Evolutionary conservation across 352 stramenopile genomes (phyloP).

Genomic region (Aphanomyces astaci): DNA sequence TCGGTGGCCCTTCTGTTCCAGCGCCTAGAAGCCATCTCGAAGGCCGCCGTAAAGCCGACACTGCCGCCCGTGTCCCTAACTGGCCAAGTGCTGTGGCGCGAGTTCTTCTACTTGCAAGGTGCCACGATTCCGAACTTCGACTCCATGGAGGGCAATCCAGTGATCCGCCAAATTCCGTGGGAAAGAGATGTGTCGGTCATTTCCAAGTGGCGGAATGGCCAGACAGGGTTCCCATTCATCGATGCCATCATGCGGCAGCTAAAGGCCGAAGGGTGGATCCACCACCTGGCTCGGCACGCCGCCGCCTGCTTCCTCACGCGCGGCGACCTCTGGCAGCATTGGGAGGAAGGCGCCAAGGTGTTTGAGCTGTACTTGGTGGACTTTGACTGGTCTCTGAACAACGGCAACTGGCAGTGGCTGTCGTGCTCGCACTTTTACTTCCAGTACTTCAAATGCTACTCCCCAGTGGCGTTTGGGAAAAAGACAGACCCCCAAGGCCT

Average conservation of each 20-base stretch:
- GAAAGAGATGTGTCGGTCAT: constrained; percentile 86
- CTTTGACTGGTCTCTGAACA: constrained; percentile 96
- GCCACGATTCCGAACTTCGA: constrained; percentile 84
- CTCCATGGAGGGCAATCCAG: constrained; percentile 91
- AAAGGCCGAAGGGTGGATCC: constrained; percentile 83
- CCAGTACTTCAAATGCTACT: constrained; percentile 97
- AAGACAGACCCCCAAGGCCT: constrained; percentile 92
- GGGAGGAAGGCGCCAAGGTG: constrained; percentile 88
- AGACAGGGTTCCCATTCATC: constrained; percentile 97
- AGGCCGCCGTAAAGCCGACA: constrained; percentile 53
- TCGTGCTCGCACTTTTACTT: constrained; percentile 93
- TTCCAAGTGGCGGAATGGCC: constrained; percentile 88
- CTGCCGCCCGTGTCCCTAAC: constrained; percentile 89
- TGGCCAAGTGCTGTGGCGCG: constrained; percentile 93
- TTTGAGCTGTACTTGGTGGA: constrained; percentile 93
- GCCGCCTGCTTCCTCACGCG: constrained; percentile 97
- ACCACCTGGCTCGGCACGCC: constrained; percentile 87
- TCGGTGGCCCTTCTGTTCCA: constrained; percentile 88
- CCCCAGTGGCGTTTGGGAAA: constrained; percentile 89
- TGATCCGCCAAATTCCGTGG: constrained; percentile 83
- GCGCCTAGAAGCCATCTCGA: constrained; percentile 70
- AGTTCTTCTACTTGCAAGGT: constrained; percentile 90
- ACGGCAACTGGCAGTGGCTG: constrained; percentile 97
- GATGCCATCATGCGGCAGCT: constrained; percentile 96
- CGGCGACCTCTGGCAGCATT: constrained; percentile 95